Conservation (phyloP, 371 early-diverging fungal genomes). For the Blakeslea trispora region DNA sequence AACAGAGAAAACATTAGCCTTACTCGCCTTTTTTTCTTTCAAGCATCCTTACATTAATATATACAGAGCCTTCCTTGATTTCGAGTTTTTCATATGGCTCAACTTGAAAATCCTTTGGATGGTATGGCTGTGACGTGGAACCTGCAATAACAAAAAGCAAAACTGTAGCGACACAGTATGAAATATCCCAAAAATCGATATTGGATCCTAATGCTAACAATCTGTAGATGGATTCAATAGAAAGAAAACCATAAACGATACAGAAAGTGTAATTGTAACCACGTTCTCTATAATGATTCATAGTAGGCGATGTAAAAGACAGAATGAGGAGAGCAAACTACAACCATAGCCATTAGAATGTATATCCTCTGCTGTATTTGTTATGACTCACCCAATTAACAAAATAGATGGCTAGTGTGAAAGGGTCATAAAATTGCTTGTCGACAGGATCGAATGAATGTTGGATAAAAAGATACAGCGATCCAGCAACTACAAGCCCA, state of each 20-base stretch:
- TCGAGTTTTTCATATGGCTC: constrained; percentile 32
- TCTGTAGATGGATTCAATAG: constrained; percentile 5
- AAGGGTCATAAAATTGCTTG: constrained; percentile 1
- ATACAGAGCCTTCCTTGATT: constrained; percentile 22
- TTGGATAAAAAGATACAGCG: constrained; percentile 13
- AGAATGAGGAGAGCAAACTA: constrained; percentile 13
- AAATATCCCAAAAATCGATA: not conserved
- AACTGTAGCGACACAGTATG: not conserved
- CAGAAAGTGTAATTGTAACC: constrained; percentile 16
- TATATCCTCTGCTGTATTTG: not conserved
- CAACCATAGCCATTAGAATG: not conserved
- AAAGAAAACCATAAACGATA: constrained; percentile 5
- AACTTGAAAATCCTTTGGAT: constrained; percentile 32
- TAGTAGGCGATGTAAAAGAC: constrained; percentile 17
- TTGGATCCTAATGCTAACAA: not conserved
- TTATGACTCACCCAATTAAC: constrained; percentile 20
- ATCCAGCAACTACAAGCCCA: constrained; percentile 2
- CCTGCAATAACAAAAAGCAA: constrained; percentile 15
- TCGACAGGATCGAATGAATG: not conserved
- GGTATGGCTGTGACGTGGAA: constrained; percentile 29
- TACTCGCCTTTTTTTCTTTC: not conserved
- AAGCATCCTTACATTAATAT: constrained; percentile 23
- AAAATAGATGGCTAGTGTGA: constrained; percentile 3
- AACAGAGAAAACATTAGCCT: not conserved
- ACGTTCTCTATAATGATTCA: constrained; percentile 22